Evolutionary conservation across 129 eudicot species (phyloP), one percentile per base, ranked within the genome.

Genomic region (Lactuca saligna): DNA sequence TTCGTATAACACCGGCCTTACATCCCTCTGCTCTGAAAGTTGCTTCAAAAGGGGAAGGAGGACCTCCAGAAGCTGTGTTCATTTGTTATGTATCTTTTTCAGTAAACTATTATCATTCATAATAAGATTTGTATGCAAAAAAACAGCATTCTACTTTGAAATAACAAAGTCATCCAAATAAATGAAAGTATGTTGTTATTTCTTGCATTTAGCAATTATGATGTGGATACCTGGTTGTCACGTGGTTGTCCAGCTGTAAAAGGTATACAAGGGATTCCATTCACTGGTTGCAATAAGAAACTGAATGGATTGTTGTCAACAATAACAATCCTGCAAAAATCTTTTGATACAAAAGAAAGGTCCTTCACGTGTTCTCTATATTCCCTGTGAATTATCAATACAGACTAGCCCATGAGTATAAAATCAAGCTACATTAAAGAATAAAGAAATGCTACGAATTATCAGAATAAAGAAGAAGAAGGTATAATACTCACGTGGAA

Each of bases 301-400:
- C 99, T 94, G 77, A 94, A 94, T n/a, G 99, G 99, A 71, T 94
- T 94, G 80, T 94, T 94, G 78, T 94, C 99, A 62, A 94, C 99
- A 54, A 94, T 78, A 37, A 94, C 99, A 4, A 78, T 78, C 65
- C 97, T 81, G 65, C 83, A 66, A 39, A 85, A 79, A 80, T 94
- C 91, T 55, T 80, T 82, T 57, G 99, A 85, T 69, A 94, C 74
- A 73, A 88, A 85, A 8, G 95, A 85, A 35, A 94, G 80, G 71
- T 94, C 99, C 80, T 94, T 94, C 62, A 94, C 99, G 51, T 94
- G 99, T 74, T 94, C 99, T 55, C 99, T 85, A 58, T 89, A 89
- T 57, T 89, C 96, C 80, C 99, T 94, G 97, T 29, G 34, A 34
- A 31, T 25, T 9, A 44, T 61, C 66, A 14, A 61, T 7, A 60